Base-by-base conservation (phyloP, 2,329 filamentous ascomycete genomes). In the Plenodomus biglobosus region DNA sequence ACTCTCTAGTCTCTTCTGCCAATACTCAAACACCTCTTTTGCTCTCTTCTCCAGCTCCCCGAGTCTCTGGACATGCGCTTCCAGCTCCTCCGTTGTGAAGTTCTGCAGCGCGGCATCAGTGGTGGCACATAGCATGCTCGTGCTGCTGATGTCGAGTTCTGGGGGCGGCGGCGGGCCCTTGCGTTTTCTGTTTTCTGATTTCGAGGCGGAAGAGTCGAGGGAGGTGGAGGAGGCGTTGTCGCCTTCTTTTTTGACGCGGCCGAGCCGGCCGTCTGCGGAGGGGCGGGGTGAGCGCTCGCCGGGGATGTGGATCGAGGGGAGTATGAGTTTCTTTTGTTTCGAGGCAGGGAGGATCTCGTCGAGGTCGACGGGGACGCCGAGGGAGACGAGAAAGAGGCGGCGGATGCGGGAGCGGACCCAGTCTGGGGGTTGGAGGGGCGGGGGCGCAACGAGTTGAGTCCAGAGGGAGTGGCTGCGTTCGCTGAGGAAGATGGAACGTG, bases 321-420 rank as follows among this genome's bases (percentile, higher is more conserved):
- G 81, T 3, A 99, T 82, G 16, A 99, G 85, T 70, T 97, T 97
- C 80, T 97, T 97, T 71, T 99, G 94, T 73, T 97, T 97, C 11
- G 90, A 95, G 0, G 92, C 92, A 0, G 94, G 94, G 7, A 99
- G 82, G 46, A 99, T 97, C 75, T 99, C 94, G 72, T 99, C 94
- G 0, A 99, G 80, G 64, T 99, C 94, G 38, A 99, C 90, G 1
- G 94, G 94, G 0, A 99, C 94, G 16, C 94, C 94, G 0, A 99
- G 83, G 1, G 92, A 96, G 44, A 99, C 92, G 36, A 99, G 84
- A 70, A 99, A 99, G 20, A 99, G 83, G 21, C 94, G 88, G 44
- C 94, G 86, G 61, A 96, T 99, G 42, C 92, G 89, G 43, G 91
- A 96, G 56, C 94, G 90, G 50, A 96, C 95, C 94, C 94, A 99